Evolutionary conservation across 306 rosid genomes (phyloP).

Genomic region (Sindora glabra): DNA sequence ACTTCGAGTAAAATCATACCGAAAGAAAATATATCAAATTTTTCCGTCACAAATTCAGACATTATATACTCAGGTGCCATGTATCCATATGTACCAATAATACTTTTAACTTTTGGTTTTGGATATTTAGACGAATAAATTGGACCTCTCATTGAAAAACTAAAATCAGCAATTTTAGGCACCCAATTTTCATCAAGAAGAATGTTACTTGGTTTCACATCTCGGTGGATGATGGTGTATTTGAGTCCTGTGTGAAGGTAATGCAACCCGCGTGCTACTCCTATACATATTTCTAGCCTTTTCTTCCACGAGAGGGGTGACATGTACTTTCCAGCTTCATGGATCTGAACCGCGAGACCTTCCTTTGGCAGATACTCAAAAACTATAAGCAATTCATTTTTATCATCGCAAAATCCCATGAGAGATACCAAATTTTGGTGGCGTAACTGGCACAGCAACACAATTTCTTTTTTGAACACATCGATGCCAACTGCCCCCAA

Average conservation of each 20-base stretch:
- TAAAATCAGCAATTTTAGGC: not conserved
- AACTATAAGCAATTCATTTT: not conserved
- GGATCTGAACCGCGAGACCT: not conserved
- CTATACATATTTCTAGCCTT: not conserved
- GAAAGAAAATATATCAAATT: no score
- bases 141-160: not conserved
- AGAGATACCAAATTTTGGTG: not conserved
- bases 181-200: not conserved
- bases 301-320: not conserved
- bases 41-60: not conserved
- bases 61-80: not conserved
- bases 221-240: not conserved
- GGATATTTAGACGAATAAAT: no score
- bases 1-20: no score
- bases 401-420: not conserved
- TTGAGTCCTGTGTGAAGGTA: not conserved
- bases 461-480: not conserved
- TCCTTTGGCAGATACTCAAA: not conserved
- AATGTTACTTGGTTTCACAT: not conserved
- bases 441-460: not conserved
- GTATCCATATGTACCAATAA: not conserved
- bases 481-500: no score
- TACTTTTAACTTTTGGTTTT: fast-evolving
- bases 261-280: not conserved
- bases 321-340: not conserved